Evolutionary conservation across 2,329 filamentous ascomycete species (phyloP), one percentile per base, ranked within the genome.

Genomic region (Chaetomiaceae sp.): DNA sequence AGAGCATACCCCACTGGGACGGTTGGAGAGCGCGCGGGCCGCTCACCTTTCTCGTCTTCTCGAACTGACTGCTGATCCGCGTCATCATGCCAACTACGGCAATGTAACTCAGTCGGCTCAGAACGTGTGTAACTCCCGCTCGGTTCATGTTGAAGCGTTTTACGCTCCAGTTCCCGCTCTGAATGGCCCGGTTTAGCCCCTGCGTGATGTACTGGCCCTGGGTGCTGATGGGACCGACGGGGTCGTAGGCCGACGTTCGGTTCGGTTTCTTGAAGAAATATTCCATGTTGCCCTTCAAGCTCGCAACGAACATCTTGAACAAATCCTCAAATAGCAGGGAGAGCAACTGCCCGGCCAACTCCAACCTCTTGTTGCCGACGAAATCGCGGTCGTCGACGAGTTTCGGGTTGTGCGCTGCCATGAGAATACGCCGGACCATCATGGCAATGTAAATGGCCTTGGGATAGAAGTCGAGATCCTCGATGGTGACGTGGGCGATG

Each of bases 61-160:
- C 93, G 61, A 98, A 98, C 70, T 98, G 93, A 76, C 87, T 94
- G 65, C 86, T 93, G 60, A 98, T 97, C 65, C 93, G 79, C 12
- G 93, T 98, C 93, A 98, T 98, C 94, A 98, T 98, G 52, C 94
- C 94, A 22, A 98, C 78, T 22, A 93, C 93, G 53, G 86, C 87
- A 65, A 98, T 96, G 62, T 97, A 98, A 66, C 91, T 97, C 45
- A 98, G 74, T 53, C 93, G 82, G 67, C 91, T 97, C 39, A 98
- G 74, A 33, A 98, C 89, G 66, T 98, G 93, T 0, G 94, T 97
- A 18, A 98, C 89, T 62, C 93, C 93, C 18, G 93, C 91, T 63
- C 91, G 78, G 62, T 97, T 94, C 93, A 98, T 98, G 66, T 91
- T 89, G 72, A 98, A 98, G 64, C 94, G 88, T 68, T 96, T 96